A percentile compares a stretch with the other conserved stretches of the same genome.
Conservation (phyloP, 306 rosid species). For the Corylus avellana region DNA sequence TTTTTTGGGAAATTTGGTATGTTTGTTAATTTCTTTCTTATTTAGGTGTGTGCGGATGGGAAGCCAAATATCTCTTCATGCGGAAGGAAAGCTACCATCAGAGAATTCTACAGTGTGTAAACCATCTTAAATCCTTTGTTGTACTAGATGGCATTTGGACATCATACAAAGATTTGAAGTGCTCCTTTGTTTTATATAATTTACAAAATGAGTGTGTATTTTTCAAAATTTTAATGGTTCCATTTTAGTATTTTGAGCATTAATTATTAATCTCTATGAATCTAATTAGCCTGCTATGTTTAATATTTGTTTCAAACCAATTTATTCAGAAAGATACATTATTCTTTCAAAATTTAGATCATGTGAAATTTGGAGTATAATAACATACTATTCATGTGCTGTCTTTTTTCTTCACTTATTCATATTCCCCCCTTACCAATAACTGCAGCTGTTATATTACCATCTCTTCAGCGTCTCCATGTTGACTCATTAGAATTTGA, state of each 20-base stretch:
- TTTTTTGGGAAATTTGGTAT: background rate
- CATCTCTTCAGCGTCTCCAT: conserved; percentile 66
- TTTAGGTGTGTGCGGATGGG: conserved; percentile 48
- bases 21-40: conserved; percentile 27
- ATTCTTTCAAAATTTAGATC: background rate
- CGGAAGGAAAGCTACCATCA: conserved; percentile 65
- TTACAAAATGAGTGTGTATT: background rate
- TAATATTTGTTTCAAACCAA: background rate
- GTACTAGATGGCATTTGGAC: background rate
- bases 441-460: conserved; percentile 67
- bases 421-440: conserved; percentile 10
- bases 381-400: background rate
- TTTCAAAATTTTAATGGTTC: background rate
- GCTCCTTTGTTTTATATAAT: background rate
- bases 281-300: background rate
- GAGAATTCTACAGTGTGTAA: conserved; percentile 60
- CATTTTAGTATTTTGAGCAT: background rate
- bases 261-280: background rate
- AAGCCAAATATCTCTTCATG: conserved; percentile 45
- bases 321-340: background rate
- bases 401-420: background rate
- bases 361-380: background rate
- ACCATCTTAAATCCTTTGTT: background rate
- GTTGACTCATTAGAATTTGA: conserved; percentile 37
- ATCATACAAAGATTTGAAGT: background rate